phyloP scores from a whole-genome alignment of 352 stramenopile species.

The Plasmopara halstedii region DNA sequence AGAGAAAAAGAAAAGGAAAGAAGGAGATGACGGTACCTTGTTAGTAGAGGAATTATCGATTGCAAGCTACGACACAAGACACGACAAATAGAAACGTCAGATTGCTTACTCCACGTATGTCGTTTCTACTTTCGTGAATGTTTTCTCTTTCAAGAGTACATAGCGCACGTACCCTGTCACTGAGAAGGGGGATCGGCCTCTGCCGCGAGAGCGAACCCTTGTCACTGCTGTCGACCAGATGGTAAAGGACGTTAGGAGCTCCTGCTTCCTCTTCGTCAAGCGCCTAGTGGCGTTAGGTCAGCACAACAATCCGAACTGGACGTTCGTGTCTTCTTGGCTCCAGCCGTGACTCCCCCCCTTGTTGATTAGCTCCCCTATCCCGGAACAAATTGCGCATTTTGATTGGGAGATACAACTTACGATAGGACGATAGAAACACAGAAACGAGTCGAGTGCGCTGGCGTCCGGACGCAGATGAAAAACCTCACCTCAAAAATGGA shows the following conservation, averaged over 20 bases:
- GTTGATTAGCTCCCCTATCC: conserved; percentile 6
- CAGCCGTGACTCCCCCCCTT: conserved; percentile 8
- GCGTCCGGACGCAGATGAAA: neutral
- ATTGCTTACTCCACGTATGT: neutral
- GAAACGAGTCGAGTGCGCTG: conserved; percentile 2
- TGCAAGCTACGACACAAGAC: conserved; percentile 5
- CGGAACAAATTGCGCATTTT: conserved; percentile 2
- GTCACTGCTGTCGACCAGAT: conserved; percentile 2
- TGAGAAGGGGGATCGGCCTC: neutral
- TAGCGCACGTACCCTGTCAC: conserved; percentile 2
- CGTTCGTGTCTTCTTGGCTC: conserved; percentile 15
- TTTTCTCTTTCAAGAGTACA: conserved; percentile 1
- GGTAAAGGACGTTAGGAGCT: conserved; percentile 3
- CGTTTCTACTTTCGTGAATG: no score
- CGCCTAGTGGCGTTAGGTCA: conserved; percentile 11
- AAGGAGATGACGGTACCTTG: conserved; percentile 1
- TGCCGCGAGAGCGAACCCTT: conserved; percentile 2
- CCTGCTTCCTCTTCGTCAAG: conserved; percentile 2
- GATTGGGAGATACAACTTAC: conserved; percentile 15
- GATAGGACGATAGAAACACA: conserved; percentile 8
- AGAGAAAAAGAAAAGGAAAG: neutral
- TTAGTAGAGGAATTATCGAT: neutral
- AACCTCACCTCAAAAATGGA: neutral
- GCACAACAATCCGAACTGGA: conserved; percentile 37
- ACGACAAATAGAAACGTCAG: conserved; percentile 2